Percentiles rank a stretch among this genome's conserved stretches.
Conservation (phyloP, 2,329 filamentous ascomycete species). For the Chaetomium strumarium region DNA sequence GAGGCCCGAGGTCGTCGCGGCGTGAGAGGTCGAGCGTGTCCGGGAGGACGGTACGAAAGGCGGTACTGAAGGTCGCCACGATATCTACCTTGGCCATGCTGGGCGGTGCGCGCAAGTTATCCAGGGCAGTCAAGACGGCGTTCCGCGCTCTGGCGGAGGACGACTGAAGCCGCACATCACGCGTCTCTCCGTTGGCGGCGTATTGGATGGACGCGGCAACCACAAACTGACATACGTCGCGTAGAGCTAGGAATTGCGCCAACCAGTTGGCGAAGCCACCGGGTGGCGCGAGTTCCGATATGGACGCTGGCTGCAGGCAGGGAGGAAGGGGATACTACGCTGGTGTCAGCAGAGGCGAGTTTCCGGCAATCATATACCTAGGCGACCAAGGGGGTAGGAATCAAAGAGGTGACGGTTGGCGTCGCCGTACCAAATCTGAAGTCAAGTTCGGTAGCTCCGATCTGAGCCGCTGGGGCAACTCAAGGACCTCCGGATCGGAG, state of each 20-base stretch:
- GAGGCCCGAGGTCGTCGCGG: slow-evolving; percentile 22
- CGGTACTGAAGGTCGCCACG: slow-evolving; percentile 31
- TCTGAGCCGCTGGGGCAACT: slow-evolving; percentile 30
- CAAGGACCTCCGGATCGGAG: slow-evolving; percentile 31
- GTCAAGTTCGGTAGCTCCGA: slow-evolving; percentile 33
- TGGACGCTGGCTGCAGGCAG: slow-evolving; percentile 32
- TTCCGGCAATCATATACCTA: neutral
- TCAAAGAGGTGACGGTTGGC: neutral
- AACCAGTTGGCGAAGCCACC: slow-evolving; percentile 33
- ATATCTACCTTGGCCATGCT: slow-evolving; percentile 33
- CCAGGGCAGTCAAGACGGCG: slow-evolving; percentile 32
- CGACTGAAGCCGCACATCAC: slow-evolving; percentile 31
- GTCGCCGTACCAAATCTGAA: slow-evolving; percentile 32
- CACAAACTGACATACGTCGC: slow-evolving; percentile 35
- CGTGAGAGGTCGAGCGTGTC: slow-evolving; percentile 31
- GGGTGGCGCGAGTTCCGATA: slow-evolving; percentile 30
- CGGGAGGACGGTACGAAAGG: slow-evolving; percentile 34
- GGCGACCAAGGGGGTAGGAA: neutral
- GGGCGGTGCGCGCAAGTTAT: slow-evolving; percentile 31
- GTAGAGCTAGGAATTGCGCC: slow-evolving; percentile 33
- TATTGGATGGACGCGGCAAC: slow-evolving; percentile 36
- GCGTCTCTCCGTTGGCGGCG: slow-evolving; percentile 30
- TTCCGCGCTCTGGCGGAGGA: slow-evolving; percentile 33
- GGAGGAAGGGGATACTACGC: slow-evolving; percentile 33
- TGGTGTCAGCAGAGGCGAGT: neutral